Percentiles rank a stretch among this genome's conserved stretches.
Conservation (phyloP, 208 protist species). For the Trypanosoma theileri region DNA sequence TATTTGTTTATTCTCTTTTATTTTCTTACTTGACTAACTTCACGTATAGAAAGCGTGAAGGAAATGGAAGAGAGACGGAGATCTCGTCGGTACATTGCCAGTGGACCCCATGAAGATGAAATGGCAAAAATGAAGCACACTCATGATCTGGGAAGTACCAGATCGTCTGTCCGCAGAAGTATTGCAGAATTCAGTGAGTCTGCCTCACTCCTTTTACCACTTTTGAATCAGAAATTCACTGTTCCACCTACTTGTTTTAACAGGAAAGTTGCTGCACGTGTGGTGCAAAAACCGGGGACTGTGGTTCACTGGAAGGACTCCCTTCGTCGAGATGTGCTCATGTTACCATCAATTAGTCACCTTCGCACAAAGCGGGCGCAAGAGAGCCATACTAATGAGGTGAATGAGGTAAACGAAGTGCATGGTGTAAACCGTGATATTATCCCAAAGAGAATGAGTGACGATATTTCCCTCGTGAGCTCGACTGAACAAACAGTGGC, state of each 20-base stretch:
- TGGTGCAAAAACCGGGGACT: not conserved
- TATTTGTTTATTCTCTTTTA: too few relatives aligned
- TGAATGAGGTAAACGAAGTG: not conserved
- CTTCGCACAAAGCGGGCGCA: too few relatives aligned
- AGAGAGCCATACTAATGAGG: too few relatives aligned
- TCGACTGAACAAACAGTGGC: not conserved
- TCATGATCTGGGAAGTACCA: not conserved
- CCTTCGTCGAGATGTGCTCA: not conserved
- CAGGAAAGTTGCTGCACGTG: not conserved
- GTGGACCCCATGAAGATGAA: not conserved
- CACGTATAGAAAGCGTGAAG: too few relatives aligned
- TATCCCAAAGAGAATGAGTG: not conserved
- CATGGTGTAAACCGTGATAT: not conserved
- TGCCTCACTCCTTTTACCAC: not conserved
- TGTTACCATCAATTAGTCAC: too few relatives aligned
- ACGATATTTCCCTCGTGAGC: not conserved
- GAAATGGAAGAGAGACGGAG: not conserved
- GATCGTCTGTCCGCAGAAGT: not conserved
- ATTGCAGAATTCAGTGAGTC: not conserved
- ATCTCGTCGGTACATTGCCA: not conserved
- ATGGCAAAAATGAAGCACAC: not conserved
- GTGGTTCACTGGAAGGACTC: conserved; percentile 1
- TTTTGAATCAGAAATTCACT: not conserved
- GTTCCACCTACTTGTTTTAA: not conserved
- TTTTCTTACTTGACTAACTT: too few relatives aligned